phyloP scores from a whole-genome alignment of 2,329 filamentous ascomycete species.

The Sclerotinia spermophila region DNA sequence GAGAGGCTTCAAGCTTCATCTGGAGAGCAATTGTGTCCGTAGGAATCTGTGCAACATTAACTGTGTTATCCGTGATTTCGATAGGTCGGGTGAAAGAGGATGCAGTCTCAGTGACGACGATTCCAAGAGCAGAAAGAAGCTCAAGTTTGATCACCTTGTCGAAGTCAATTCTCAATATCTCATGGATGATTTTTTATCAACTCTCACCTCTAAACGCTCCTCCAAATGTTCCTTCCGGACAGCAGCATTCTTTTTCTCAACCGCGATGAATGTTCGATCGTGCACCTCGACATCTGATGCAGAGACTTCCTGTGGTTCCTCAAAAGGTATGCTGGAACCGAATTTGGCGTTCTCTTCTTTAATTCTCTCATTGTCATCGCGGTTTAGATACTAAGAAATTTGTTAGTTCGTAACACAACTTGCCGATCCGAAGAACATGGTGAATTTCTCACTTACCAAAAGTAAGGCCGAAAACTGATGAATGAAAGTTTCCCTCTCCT shows the following conservation, averaged over 20 bases:
- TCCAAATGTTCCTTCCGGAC: neutral
- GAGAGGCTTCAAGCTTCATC: neutral
- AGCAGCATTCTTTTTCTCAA: neutral
- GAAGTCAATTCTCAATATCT: neutral
- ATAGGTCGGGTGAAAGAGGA: no score
- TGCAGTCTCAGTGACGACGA: neutral
- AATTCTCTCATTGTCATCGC: neutral
- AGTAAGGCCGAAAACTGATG: neutral
- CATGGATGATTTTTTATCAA: neutral
- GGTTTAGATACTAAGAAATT: neutral
- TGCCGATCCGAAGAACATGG: no score
- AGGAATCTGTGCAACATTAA: neutral
- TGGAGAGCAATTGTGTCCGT: neutral
- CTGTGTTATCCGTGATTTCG: neutral
- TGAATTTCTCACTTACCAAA: neutral
- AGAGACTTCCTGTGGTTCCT: neutral
- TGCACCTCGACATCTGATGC: neutral
- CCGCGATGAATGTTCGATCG: neutral
- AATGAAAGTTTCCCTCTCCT: neutral
- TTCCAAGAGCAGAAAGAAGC: neutral
- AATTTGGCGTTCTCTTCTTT: neutral
- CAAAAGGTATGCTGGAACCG: neutral
- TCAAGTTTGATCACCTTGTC: neutral
- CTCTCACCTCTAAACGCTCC: neutral
- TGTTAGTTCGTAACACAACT: neutral